These are phyloP conservation scores for Aspergillus carbonarius DNA, from an alignment of 2,329 filamentous ascomycete species.

Conservation along the genomic window DNA sequence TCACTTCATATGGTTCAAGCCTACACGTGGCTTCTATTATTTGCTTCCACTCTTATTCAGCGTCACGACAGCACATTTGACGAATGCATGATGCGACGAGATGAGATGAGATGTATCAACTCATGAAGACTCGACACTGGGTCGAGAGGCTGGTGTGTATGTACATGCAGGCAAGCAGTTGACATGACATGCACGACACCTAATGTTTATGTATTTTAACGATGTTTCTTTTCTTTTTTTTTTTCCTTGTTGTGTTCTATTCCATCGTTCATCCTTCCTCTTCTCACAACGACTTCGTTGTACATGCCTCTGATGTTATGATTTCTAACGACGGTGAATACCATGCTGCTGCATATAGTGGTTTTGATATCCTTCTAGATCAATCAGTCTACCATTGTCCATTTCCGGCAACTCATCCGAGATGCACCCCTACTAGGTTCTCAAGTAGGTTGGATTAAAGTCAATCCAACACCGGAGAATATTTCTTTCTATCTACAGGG, in stretches of 20 bases:
- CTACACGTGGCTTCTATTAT: not conserved
- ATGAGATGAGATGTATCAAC: not conserved
- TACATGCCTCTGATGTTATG: too few species aligned
- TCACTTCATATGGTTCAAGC: too few species aligned
- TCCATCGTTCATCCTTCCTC: not conserved
- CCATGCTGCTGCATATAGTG: too few species aligned
- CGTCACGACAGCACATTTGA: not conserved
- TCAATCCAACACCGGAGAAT: too few species aligned
- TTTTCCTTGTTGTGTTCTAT: not conserved
- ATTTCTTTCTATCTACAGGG: too few species aligned
- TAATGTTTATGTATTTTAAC: slow-evolving; percentile 3
- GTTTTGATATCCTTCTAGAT: too few species aligned
- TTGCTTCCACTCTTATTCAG: not conserved
- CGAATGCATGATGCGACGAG: not conserved
- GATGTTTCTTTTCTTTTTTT: too few species aligned
- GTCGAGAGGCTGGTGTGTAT: not conserved
- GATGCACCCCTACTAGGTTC: too few species aligned
- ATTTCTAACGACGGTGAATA: too few species aligned
- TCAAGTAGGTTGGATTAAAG: too few species aligned
- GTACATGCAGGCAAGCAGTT: not conserved
- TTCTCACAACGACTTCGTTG: not conserved
- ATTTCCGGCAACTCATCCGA: too few species aligned
- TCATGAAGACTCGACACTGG: not conserved
- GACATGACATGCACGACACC: not conserved
- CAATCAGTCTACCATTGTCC: too few species aligned